A percentile compares a stretch with the other conserved stretches of the same genome.
Conservation (phyloP, 306 rosid species). For the Vigna hirtella region DNA sequence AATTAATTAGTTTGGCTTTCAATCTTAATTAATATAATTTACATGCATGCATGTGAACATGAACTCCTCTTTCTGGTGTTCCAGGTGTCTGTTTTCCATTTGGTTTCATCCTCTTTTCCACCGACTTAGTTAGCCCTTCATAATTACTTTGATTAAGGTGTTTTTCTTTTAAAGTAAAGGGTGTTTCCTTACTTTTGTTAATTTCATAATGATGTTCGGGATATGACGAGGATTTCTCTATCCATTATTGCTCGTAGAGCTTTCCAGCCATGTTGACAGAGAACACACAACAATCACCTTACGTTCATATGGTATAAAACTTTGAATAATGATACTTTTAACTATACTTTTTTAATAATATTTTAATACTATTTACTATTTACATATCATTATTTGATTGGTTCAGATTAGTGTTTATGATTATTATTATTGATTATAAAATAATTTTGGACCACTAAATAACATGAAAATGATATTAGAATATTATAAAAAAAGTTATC, state of each 20-base stretch:
- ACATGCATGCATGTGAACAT: background rate
- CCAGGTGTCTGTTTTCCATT: background rate
- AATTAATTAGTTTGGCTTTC: background rate
- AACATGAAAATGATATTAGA: too few relatives aligned
- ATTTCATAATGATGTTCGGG: slow-evolving; percentile 48
- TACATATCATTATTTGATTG: too few relatives aligned
- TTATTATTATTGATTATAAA: too few relatives aligned
- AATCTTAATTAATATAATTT: background rate
- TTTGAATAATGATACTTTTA: background rate
- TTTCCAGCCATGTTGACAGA: slow-evolving; percentile 45
- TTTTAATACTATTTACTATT: too few relatives aligned
- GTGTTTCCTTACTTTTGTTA: slow-evolving; percentile 44
- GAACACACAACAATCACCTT: background rate
- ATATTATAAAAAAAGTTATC: too few relatives aligned
- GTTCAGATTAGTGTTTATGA: too few relatives aligned
- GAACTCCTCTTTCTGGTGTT: background rate
- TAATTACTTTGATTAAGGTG: slow-evolving; percentile 47
- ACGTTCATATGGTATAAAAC: background rate
- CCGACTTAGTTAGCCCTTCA: slow-evolving; percentile 56
- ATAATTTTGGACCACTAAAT: too few relatives aligned
- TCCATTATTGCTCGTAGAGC: slow-evolving; percentile 48
- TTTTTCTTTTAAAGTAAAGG: slow-evolving; percentile 39
- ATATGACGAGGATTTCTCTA: slow-evolving; percentile 43
- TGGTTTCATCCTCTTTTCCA: background rate
- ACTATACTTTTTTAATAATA: too few relatives aligned